Evolutionary conservation across 1,284 basidiomycete genomes (phyloP), one percentile per base, ranked within the genome.

Genomic region (Peniophora sp.): DNA sequence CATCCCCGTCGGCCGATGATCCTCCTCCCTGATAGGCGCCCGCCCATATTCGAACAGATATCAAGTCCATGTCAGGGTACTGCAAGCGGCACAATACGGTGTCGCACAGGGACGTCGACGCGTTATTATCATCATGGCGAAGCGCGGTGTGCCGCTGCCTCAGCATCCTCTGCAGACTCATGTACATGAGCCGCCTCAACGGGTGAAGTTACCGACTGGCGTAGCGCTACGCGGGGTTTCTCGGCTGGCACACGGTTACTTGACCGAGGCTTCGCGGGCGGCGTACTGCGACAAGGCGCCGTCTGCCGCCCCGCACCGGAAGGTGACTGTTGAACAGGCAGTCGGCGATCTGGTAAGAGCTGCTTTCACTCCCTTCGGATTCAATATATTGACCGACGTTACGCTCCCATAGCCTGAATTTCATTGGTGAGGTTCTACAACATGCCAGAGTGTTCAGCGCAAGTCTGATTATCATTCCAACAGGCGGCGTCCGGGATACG

Each of bases 41-140:
- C 52, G n/a, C 6, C 9, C 44, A 51, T 23, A 58, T 36, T 1
- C 52, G 18, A 49, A n/a, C n/a, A 86, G 85, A 3, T 88, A 88
- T 60, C 85, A 88, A 62, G 78, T 78, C 3, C 77, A 73, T 20
- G 77, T 76, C 62, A 75, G 73, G n/a, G 63, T 85, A 10, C 67
- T 88, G 0, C 81, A 88, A 58, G 80, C 85, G 34, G 78, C 73
- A 0, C 77, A 83, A 41, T 85, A 85, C 64, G 85, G 86, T 15
- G 74, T 76, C 11, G 85, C 85, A 22, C 85, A 88, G 64, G 68
- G 71, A 34, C 76, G 85, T 15, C 66, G 70, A 41, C 70, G 86
- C 14, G 74, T 85, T 14, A 84, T 88, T 47, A 81, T 88, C 60
- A 74, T 75, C 69, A 86, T 75, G 36, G 78, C 84, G 3, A 75